Conservation (phyloP, 1,139 yeast species). For the Geotrichum europaeum region DNA sequence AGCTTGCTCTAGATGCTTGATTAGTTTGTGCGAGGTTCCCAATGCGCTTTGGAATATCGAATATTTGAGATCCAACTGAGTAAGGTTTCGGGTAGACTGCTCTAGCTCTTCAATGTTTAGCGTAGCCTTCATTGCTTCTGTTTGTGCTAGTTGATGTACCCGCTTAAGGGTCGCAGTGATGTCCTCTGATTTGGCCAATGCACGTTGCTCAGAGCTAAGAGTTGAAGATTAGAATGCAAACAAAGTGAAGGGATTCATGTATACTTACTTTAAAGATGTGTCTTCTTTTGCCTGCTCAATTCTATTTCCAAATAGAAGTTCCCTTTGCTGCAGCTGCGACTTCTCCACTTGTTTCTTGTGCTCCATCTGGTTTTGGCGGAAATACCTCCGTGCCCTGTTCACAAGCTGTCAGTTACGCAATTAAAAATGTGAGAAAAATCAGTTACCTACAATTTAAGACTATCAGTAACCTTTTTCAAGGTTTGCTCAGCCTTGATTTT, state of each 20-base stretch:
- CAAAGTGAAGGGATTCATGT: not conserved
- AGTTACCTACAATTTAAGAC: slow-evolving; percentile 22
- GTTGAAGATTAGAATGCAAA: not conserved
- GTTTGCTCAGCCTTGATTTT: slow-evolving; percentile 20
- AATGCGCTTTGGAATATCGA: slow-evolving; percentile 51
- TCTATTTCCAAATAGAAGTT: slow-evolving; percentile 24
- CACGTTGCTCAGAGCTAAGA: slow-evolving; percentile 32
- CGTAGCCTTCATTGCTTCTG: slow-evolving; percentile 48
- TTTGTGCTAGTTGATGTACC: slow-evolving; percentile 48
- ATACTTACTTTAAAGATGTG: slow-evolving; percentile 5
- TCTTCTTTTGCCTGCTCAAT: not conserved
- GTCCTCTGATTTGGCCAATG: slow-evolving; percentile 46
- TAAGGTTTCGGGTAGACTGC: slow-evolving; percentile 50
- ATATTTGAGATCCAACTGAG: slow-evolving; percentile 46
- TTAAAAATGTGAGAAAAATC: not conserved
- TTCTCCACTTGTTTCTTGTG: slow-evolving; percentile 25
- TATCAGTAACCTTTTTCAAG: slow-evolving; percentile 27
- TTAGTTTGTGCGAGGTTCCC: slow-evolving; percentile 50
- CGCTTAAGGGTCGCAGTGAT: slow-evolving; percentile 50
- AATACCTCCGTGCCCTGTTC: slow-evolving; percentile 21
- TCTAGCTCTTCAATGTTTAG: slow-evolving; percentile 56
- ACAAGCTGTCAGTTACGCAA: not conserved
- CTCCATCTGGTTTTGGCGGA: slow-evolving; percentile 31
- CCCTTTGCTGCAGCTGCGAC: slow-evolving; percentile 26
- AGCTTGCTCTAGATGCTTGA: slow-evolving; percentile 60